phyloP scores from a whole-genome alignment of 495 filamentous ascomycete genomes.

The Hypoxylon rickii region DNA sequence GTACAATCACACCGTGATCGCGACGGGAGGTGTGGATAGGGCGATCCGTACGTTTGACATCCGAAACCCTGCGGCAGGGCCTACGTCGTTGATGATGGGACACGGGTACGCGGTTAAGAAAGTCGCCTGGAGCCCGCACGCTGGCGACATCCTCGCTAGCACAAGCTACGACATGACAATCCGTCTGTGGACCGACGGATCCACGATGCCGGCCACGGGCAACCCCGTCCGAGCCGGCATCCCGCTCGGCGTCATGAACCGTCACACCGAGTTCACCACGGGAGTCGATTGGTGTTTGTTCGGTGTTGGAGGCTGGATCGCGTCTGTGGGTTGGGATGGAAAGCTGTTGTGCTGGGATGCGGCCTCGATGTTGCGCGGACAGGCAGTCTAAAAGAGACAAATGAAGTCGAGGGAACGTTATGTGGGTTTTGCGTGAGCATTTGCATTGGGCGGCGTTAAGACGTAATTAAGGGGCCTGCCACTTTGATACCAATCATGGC shows the following conservation, averaged over 20 bases:
- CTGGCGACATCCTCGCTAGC: constrained; percentile 79
- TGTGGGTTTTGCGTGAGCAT: neutral
- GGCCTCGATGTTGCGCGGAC: constrained; percentile 45
- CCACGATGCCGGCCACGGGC: constrained; percentile 48
- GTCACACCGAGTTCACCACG: constrained; percentile 95
- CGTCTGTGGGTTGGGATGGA: constrained; percentile 93
- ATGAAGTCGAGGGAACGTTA: no score
- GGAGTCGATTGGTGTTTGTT: constrained; percentile 98
- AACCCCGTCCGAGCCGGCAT: constrained; percentile 54
- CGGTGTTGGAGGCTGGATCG: constrained; percentile 92
- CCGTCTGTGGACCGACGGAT: constrained; percentile 86
- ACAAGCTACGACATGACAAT: constrained; percentile 98
- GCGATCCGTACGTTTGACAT: constrained; percentile 88
- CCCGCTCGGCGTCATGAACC: constrained; percentile 84
- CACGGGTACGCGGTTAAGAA: constrained; percentile 90
- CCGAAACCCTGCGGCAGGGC: constrained; percentile 70
- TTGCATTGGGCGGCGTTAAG: constrained; percentile 39
- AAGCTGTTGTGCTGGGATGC: constrained; percentile 91
- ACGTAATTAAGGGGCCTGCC: no score
- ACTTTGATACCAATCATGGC: constrained; percentile 18
- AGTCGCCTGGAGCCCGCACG: constrained; percentile 89
- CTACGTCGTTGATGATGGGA: constrained; percentile 70
- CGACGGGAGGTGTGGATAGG: constrained; percentile 87
- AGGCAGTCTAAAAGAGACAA: no score
- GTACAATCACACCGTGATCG: constrained; percentile 80